phyloP scores from a whole-genome alignment of 192 early-diverging fungal species.

The Backusella mclennaniae region DNA sequence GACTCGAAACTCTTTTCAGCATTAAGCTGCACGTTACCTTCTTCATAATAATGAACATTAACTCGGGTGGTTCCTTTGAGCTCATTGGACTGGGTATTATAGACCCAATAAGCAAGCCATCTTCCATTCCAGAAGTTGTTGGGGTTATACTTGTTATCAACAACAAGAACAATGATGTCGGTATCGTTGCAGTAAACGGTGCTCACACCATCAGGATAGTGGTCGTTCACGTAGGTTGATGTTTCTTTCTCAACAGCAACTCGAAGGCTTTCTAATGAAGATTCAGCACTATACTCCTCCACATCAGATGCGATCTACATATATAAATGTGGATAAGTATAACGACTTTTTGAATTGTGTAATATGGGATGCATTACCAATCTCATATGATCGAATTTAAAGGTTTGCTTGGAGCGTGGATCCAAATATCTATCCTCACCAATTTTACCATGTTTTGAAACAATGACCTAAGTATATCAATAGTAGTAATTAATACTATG shows the following conservation, averaged over 20 bases:
- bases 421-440: constrained; percentile 70
- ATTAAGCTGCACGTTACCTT: constrained; percentile 97
- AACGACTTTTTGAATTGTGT: neutral
- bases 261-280: constrained; percentile 38
- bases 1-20: constrained; percentile 67
- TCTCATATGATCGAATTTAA: constrained; percentile 81
- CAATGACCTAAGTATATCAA: constrained; percentile 54
- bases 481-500: too few species aligned
- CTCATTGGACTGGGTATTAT: constrained; percentile 52
- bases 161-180: constrained; percentile 61
- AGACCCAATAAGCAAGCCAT: constrained; percentile 86
- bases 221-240: constrained; percentile 64
- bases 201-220: constrained; percentile 75
- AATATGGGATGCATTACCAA: constrained; percentile 32
- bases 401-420: constrained; percentile 66
- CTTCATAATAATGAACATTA: constrained; percentile 98
- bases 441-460: constrained; percentile 72
- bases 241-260: constrained; percentile 62
- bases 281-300: constrained; percentile 33
- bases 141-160: constrained; percentile 91
- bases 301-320: constrained; percentile 49
- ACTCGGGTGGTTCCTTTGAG: constrained; percentile 74
- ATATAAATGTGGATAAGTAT: neutral
- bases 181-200: constrained; percentile 64
- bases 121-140: constrained; percentile 96